These are phyloP conservation scores for Starmerella vaccinii DNA, from an alignment of 805 yeast genomes.

Conservation along the genomic window DNA sequence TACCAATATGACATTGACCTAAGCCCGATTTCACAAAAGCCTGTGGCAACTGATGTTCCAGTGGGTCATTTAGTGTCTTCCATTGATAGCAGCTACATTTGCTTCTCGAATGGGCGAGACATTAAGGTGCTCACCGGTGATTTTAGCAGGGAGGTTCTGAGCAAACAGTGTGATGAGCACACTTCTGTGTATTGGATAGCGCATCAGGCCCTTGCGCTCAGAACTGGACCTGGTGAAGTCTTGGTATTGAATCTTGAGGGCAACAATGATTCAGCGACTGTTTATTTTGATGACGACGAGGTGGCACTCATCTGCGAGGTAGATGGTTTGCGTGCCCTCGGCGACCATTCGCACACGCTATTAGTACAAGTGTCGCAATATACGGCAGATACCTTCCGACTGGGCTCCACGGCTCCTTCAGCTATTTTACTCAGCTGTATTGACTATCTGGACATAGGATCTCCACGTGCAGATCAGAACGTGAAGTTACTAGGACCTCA, in stretches of 20 bases:
- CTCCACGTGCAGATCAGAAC: slow-evolving; percentile 75
- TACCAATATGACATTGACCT: not conserved
- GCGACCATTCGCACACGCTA: slow-evolving; percentile 47
- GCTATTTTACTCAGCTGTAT: slow-evolving; percentile 75
- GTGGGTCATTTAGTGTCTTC: not conserved
- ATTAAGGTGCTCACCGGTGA: slow-evolving; percentile 11
- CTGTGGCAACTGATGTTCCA: not conserved
- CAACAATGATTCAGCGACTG: slow-evolving; percentile 24
- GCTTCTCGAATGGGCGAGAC: slow-evolving; percentile 8
- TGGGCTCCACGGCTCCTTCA: slow-evolving; percentile 77
- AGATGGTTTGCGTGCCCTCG: slow-evolving; percentile 67
- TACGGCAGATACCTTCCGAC: slow-evolving; percentile 55
- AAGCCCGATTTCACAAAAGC: not conserved
- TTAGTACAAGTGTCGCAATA: slow-evolving; percentile 50
- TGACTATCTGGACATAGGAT: slow-evolving; percentile 50
- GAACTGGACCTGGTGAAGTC: slow-evolving; percentile 3
- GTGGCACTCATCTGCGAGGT: slow-evolving; percentile 40
- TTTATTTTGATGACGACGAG: slow-evolving; percentile 26
- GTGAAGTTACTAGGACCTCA: slow-evolving; percentile 45
- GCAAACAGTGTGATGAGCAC: not conserved
- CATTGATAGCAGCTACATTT: not conserved
- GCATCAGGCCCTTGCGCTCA: slow-evolving; percentile 61
- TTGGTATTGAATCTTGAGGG: slow-evolving; percentile 32
- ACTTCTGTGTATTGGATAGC: slow-evolving; percentile 58
- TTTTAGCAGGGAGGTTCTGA: not conserved